phyloP scores from a whole-genome alignment of 1,139 yeast species.

The Saccharomyces uvarum region DNA sequence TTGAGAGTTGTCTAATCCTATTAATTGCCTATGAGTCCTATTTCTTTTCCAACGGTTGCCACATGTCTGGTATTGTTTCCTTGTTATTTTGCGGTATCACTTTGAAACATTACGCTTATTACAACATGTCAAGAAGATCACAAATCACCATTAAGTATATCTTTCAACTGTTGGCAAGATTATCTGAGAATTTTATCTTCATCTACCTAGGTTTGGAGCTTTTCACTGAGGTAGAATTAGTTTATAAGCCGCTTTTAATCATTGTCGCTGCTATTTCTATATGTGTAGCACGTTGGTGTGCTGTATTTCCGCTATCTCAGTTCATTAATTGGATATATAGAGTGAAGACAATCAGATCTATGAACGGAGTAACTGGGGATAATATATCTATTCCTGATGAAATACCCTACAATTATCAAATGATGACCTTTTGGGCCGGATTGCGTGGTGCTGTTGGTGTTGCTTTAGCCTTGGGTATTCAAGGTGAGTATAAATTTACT shows the following conservation, averaged over 20 bases:
- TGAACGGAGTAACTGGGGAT: slow-evolving; percentile 31
- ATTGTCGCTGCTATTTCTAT: slow-evolving; percentile 85
- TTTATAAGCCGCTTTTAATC: slow-evolving; percentile 85
- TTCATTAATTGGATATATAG: slow-evolving; percentile 73
- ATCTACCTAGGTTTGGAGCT: slow-evolving; percentile 89
- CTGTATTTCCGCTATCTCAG: slow-evolving; percentile 88
- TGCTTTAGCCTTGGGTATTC: slow-evolving; percentile 94
- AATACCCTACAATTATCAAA: slow-evolving; percentile 89
- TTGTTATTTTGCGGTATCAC: slow-evolving; percentile 93
- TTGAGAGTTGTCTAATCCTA: slow-evolving; percentile 87
- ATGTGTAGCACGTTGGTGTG: slow-evolving; percentile 94
- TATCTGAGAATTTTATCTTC: slow-evolving; percentile 93
- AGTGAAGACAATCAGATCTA: slow-evolving; percentile 38
- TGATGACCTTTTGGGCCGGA: slow-evolving; percentile 99
- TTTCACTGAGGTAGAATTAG: slow-evolving; percentile 91
- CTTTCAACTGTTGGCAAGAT: slow-evolving; percentile 86
- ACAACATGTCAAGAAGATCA: slow-evolving; percentile 93
- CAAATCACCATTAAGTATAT: slow-evolving; percentile 94
- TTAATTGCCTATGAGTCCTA: slow-evolving; percentile 92
- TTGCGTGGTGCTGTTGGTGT: slow-evolving; percentile 98
- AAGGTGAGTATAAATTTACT: slow-evolving; percentile 87
- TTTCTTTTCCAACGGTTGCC: slow-evolving; percentile 96
- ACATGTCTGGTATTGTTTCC: slow-evolving; percentile 97
- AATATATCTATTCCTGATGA: slow-evolving; percentile 63
- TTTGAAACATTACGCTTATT: slow-evolving; percentile 91